phyloP scores from a whole-genome alignment of 768 basidiomycete genomes.

The Tulasnella sp. region DNA sequence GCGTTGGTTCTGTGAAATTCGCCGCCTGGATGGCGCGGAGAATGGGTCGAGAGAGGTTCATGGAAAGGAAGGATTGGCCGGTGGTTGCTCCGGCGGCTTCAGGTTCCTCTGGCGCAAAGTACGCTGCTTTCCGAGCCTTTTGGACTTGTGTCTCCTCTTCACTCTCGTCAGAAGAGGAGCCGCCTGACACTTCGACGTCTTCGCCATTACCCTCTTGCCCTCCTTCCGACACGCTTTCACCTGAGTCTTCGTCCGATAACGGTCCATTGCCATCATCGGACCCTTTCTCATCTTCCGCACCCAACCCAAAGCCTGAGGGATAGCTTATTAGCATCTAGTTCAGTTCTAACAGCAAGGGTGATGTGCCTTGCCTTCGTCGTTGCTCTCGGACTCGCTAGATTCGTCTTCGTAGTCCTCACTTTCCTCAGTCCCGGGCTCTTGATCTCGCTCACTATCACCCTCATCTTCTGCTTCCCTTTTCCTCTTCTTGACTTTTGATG shows the following conservation, averaged over 20 bases:
- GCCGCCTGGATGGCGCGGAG: conserved; percentile 81
- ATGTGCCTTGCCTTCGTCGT: not conserved
- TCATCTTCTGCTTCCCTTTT: conserved; percentile 38
- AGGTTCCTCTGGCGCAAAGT: conserved; percentile 52
- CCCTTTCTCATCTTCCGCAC: too few species aligned
- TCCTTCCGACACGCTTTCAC: not conserved
- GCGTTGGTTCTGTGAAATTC: conserved; percentile 76
- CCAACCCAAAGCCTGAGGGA: too few species aligned
- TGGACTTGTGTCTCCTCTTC: conserved; percentile 50
- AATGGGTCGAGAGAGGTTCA: conserved; percentile 93
- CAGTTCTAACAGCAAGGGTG: too few species aligned
- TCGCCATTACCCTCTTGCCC: conserved; percentile 24
- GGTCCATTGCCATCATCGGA: too few species aligned
- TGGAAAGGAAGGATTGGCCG: conserved; percentile 77
- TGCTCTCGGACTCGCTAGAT: not conserved
- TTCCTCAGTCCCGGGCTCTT: conserved; percentile 24
- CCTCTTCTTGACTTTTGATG: conserved; percentile 38
- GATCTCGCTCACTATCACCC: conserved; percentile 30
- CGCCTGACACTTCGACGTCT: conserved; percentile 31
- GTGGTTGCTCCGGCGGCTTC: conserved; percentile 29
- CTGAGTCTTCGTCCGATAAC: not conserved
- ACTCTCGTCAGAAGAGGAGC: conserved; percentile 49
- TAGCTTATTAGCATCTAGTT: too few species aligned
- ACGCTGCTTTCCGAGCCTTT: conserved; percentile 69
- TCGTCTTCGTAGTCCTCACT: conserved; percentile 18